Evolutionary conservation across 768 basidiomycete species (phyloP).

Genomic region (Collybiopsis luxurians): DNA sequence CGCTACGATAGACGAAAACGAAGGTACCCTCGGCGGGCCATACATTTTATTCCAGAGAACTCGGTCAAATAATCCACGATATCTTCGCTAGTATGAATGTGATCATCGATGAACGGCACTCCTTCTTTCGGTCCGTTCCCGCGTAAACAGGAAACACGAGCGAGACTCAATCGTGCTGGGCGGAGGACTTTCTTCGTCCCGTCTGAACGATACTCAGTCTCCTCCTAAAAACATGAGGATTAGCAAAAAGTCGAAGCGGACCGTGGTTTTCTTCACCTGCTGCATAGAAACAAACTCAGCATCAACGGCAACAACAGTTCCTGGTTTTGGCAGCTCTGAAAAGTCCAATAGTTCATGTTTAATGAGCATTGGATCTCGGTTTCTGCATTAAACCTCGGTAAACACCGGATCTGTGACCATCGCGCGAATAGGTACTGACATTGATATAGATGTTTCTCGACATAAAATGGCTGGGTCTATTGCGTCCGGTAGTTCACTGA

Average conservation of each 20-base stretch:
- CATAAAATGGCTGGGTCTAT: conserved; percentile 76
- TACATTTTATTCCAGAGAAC: conserved; percentile 94
- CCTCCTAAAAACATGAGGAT: conserved; percentile 55
- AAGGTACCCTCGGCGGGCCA: conserved; percentile 22
- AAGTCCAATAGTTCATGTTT: conserved; percentile 73
- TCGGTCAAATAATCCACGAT: conserved; percentile 98
- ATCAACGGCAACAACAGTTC: conserved; percentile 91
- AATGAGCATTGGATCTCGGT: conserved; percentile 68
- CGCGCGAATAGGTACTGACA: conserved; percentile 43
- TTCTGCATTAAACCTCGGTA: conserved; percentile 39
- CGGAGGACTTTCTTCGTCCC: conserved; percentile 91
- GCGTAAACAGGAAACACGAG: conserved; percentile 90
- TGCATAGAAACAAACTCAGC: conserved; percentile 98
- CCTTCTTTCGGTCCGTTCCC: conserved; percentile 81
- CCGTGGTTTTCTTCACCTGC: conserved; percentile 54
- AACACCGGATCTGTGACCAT: not conserved
- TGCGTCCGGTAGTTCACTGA: conserved; percentile 56
- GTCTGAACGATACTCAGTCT: conserved; percentile 92
- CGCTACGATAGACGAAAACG: conserved; percentile 7
- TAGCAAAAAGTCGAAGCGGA: not conserved
- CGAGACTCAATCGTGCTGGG: conserved; percentile 88
- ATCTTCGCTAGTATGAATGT: conserved; percentile 93
- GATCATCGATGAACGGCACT: conserved; percentile 94
- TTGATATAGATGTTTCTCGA: conserved; percentile 84
- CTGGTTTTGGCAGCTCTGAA: conserved; percentile 81